These are phyloP conservation scores for Prunus davidiana DNA, from an alignment of 306 rosid species.

Conservation along the genomic window DNA sequence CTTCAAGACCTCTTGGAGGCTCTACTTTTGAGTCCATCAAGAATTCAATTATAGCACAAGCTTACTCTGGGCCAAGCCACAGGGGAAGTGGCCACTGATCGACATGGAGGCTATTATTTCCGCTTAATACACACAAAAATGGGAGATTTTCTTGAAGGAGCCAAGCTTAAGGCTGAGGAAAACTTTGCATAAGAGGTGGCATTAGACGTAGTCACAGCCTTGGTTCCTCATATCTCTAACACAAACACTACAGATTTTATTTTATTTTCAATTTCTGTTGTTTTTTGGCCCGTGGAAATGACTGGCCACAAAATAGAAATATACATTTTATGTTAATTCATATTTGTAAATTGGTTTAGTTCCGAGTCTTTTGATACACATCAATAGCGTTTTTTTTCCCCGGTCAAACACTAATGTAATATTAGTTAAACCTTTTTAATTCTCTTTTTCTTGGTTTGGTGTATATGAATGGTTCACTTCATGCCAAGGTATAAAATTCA, in stretches of 20 bases:
- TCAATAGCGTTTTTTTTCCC: not conserved
- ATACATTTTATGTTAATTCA: not conserved
- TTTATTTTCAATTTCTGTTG: not conserved
- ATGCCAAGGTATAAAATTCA: too few relatives aligned
- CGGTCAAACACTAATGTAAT: not conserved
- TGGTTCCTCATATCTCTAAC: not conserved
- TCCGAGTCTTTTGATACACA: not conserved
- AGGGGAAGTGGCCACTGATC: slow-evolving; percentile 41
- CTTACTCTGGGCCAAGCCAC: slow-evolving; percentile 44
- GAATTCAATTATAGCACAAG: slow-evolving; percentile 19
- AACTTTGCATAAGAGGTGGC: not conserved
- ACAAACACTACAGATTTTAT: not conserved
- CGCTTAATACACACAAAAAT: not conserved
- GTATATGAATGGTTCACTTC: not conserved
- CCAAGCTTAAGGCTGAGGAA: not conserved
- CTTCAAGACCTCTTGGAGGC: slow-evolving; percentile 30
- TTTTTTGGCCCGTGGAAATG: not conserved
- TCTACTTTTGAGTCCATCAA: not conserved
- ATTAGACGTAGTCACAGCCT: not conserved
- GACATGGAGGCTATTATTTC: not conserved
- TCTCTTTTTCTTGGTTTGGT: not conserved
- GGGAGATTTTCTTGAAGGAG: not conserved
- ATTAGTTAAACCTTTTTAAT: not conserved
- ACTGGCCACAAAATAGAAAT: not conserved
- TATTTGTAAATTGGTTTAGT: not conserved